Evolutionary conservation across 306 rosid genomes (phyloP).

Genomic region (Begonia peltatifolia): DNA sequence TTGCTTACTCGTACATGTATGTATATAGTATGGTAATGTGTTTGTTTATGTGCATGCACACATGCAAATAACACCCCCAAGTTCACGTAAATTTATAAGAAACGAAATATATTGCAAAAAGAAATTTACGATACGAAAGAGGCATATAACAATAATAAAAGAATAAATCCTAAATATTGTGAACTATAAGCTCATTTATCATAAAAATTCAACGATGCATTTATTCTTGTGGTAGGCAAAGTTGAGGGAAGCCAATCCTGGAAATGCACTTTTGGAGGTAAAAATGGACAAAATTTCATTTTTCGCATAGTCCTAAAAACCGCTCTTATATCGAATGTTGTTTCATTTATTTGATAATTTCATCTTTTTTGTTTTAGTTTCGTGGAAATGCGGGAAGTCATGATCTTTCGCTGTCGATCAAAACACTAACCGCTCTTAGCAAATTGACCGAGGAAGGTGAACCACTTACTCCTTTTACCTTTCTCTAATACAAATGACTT

Average conservation of each 20-base stretch:
- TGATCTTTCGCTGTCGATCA: constrained; percentile 62
- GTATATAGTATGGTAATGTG: no score
- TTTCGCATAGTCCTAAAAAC: no score
- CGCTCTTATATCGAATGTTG: not conserved
- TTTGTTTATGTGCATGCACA: no score
- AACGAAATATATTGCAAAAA: no score
- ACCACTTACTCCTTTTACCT: constrained; percentile 7
- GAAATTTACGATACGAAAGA: no score
- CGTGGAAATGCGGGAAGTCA: constrained; percentile 98
- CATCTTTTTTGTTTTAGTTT: constrained; percentile 16
- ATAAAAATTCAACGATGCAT: constrained; percentile 9
- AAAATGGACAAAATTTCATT: constrained; percentile 5
- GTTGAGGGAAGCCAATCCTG: constrained; percentile 61
- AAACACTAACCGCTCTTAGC: constrained; percentile 46
- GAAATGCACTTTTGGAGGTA: constrained; percentile 89
- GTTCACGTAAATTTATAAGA: not conserved
- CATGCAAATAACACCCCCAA: not conserved
- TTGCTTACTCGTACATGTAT: no score
- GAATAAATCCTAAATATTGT: no score
- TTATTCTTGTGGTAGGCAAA: constrained; percentile 36
- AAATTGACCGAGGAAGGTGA: constrained; percentile 68
- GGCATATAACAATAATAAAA: no score
- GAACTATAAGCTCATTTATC: no score
- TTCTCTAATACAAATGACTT: constrained; percentile 3
- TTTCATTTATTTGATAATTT: not conserved